phyloP scores from a whole-genome alignment of 148 eudicot genomes.

The Euryodendron excelsum region DNA sequence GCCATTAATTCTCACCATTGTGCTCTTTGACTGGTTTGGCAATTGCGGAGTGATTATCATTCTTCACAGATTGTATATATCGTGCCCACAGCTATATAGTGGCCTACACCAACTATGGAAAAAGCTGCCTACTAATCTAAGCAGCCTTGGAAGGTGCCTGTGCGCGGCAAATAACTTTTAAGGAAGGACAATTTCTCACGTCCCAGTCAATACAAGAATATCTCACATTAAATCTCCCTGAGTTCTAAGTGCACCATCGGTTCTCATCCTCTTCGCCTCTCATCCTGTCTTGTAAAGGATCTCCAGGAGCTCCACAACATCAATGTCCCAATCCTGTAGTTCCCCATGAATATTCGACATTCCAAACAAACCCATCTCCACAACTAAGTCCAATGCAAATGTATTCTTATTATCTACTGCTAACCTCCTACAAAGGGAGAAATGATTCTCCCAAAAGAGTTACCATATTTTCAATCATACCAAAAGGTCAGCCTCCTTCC shows the following conservation, averaged over 20 bases:
- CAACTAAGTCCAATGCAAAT: background rate
- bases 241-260: background rate
- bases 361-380: background rate
- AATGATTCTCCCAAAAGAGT: background rate
- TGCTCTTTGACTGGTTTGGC: too few species aligned
- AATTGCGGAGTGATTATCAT: too few species aligned
- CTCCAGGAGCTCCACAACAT: background rate
- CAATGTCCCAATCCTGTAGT: background rate
- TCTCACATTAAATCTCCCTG: background rate
- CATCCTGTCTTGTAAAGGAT: background rate
- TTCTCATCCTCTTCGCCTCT: background rate
- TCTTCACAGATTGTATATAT: too few species aligned
- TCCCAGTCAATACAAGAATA: background rate
- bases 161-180: background rate
- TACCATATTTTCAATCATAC: background rate
- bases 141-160: slow-evolving; percentile 4
- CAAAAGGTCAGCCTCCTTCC: background rate
- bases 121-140: background rate
- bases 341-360: background rate
- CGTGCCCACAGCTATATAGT: too few species aligned
- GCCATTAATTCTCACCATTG: too few species aligned
- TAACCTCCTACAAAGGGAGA: background rate
- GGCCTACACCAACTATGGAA: too few species aligned
- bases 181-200: background rate
- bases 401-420: background rate